These are phyloP conservation scores for Podaxis pistillaris DNA, from an alignment of 768 basidiomycete genomes.

Conservation along the genomic window DNA sequence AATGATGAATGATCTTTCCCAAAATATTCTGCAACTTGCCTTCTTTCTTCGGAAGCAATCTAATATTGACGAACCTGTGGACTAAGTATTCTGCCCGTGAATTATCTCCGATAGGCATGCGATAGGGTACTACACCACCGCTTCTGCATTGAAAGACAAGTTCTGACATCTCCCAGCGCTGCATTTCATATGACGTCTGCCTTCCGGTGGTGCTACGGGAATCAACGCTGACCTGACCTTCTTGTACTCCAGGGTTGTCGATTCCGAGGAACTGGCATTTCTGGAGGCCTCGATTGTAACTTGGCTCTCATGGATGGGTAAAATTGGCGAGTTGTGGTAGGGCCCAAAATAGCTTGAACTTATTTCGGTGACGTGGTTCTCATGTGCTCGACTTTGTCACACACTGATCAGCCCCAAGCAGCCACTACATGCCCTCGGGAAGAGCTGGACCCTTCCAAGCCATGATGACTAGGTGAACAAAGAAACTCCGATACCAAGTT, in stretches of 20 bases:
- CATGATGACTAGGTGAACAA: neutral
- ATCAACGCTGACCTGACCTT: neutral
- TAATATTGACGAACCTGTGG: neutral
- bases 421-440: neutral
- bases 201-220: neutral
- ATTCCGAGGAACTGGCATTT: neutral
- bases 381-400: neutral
- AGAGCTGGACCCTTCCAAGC: neutral
- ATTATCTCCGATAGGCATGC: neutral
- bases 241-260: neutral
- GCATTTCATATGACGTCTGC: neutral
- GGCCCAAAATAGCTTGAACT: neutral
- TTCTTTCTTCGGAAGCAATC: neutral
- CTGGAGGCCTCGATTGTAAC: neutral
- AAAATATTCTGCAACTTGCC: neutral
- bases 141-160: neutral
- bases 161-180: neutral
- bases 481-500: neutral
- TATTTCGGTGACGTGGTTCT: neutral
- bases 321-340: neutral
- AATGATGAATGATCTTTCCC: neutral
- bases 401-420: neutral
- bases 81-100: neutral
- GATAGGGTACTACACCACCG: neutral
- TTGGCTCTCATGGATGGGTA: constrained; percentile 6